These are phyloP conservation scores for Beauveria rudraprayagi DNA, from an alignment of 2,329 filamentous ascomycete genomes.

Conservation along the genomic window DNA sequence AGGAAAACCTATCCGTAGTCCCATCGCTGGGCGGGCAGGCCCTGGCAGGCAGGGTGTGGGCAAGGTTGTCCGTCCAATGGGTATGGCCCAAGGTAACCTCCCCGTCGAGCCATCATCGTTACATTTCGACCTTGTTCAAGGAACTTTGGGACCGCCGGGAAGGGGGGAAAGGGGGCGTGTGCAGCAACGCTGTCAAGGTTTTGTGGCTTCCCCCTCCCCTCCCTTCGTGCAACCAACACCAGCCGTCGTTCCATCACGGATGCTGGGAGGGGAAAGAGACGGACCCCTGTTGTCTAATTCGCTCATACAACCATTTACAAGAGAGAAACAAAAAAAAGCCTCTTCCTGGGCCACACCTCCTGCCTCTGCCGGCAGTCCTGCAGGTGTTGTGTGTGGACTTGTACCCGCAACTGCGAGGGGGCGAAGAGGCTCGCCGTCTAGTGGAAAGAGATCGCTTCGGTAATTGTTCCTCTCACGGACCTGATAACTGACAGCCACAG, in stretches of 20 bases:
- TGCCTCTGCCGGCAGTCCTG: not conserved
- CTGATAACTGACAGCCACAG: conserved; percentile 3
- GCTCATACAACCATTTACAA: not conserved
- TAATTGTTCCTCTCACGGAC: conserved; percentile 1
- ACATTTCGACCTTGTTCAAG: not conserved
- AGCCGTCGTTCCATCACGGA: not conserved
- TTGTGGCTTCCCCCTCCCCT: not conserved
- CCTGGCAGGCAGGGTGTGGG: not conserved
- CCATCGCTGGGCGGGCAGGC: too few species aligned
- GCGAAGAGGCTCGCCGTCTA: not conserved
- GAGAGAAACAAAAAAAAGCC: not conserved
- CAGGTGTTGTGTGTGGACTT: not conserved
- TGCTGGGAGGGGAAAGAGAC: not conserved
- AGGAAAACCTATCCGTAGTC: too few species aligned
- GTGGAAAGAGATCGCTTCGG: conserved; percentile 2
- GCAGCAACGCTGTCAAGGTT: not conserved
- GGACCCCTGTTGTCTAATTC: not conserved
- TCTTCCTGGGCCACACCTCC: not conserved
- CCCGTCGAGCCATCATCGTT: not conserved
- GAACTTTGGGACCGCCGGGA: not conserved
- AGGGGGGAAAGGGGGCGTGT: conserved; percentile 2
- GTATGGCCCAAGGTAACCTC: not conserved
- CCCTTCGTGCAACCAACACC: conserved; percentile 5
- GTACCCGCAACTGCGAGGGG: conserved; percentile 1
- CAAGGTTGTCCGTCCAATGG: not conserved